Conservation (phyloP, 176 grass and related monocot genomes). For the Ensete glaucum region DNA sequence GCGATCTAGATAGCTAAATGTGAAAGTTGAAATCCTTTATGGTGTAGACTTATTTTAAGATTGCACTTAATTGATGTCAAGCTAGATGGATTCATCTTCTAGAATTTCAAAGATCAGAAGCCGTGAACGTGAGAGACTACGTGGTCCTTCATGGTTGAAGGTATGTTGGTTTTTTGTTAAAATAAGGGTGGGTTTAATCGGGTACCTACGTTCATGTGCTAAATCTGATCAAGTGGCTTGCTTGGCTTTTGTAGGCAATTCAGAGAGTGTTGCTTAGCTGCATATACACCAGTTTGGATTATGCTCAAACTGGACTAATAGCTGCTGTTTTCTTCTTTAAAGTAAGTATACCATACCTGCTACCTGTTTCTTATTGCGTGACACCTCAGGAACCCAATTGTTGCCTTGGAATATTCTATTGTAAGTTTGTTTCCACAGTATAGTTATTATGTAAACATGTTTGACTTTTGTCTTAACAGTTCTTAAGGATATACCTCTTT, state of each 20-base stretch:
- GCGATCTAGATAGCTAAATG: not conserved
- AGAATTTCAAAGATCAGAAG: slow-evolving; percentile 95
- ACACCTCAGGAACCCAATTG: not conserved
- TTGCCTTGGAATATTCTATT: not conserved
- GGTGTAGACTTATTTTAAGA: not conserved
- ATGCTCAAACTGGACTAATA: slow-evolving; percentile 95
- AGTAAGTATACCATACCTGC: slow-evolving; percentile 32
- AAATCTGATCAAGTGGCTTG: slow-evolving; percentile 2
- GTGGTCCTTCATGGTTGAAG: slow-evolving; percentile 89
- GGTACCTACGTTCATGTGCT: not conserved
- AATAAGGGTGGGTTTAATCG: not conserved
- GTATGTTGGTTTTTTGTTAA: slow-evolving; percentile 27
- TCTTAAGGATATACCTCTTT: not conserved
- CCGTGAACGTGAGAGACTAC: slow-evolving; percentile 69
- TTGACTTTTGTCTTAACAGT: not conserved
- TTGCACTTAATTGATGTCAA: slow-evolving; percentile 25
- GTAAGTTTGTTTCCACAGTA: not conserved
- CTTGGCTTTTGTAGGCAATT: slow-evolving; percentile 49
- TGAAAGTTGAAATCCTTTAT: not conserved
- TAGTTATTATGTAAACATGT: not conserved
- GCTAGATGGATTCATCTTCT: slow-evolving; percentile 96
- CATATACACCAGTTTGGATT: slow-evolving; percentile 76
- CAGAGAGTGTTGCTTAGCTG: slow-evolving; percentile 69
- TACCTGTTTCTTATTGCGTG: not conserved
- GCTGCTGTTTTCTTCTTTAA: slow-evolving; percentile 99